A percentile compares a stretch with the other conserved stretches of the same genome.
phyloP scores from a whole-genome alignment of 2,329 filamentous ascomycete species.

The Drechslera avenae region DNA sequence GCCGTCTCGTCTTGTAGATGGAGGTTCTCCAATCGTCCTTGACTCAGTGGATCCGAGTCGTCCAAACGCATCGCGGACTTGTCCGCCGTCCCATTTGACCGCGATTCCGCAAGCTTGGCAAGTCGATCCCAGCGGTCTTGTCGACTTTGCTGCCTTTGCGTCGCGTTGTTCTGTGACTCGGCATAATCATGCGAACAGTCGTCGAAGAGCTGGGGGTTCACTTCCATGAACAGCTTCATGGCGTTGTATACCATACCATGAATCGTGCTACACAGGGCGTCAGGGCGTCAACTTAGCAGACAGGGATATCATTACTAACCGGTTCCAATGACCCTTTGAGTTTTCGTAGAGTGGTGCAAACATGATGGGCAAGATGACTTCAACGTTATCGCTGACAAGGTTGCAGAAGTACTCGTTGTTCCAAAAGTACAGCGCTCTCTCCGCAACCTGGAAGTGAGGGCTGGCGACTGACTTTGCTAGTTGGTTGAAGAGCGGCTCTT shows the following conservation, averaged over 20 bases:
- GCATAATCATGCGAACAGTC: constrained; percentile 99
- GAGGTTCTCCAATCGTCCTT: constrained; percentile 85
- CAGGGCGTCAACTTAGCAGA: constrained; percentile 16
- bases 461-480: constrained; percentile 97
- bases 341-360: constrained; percentile 98
- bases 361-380: constrained; percentile 98
- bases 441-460: constrained; percentile 97
- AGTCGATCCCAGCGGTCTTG: constrained; percentile 90
- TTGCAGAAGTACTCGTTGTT: constrained; percentile 99
- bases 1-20: constrained; percentile 78
- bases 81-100: constrained; percentile 57
- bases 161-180: constrained; percentile 89
- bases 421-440: constrained; percentile 98
- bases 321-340: constrained; percentile 98
- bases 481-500: constrained; percentile 96
- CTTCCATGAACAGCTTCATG: constrained; percentile 99
- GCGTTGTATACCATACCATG: constrained; percentile 99
- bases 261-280: constrained; percentile 71
- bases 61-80: constrained; percentile 60
- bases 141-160: constrained; percentile 79
- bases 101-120: constrained; percentile 76
- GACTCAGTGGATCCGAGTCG: constrained; percentile 67
- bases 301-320: constrained; percentile 61
- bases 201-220: constrained; percentile 97
- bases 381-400: constrained; percentile 96